phyloP scores from a whole-genome alignment of 768 basidiomycete species.

The Pleurotus citrinopileatus region DNA sequence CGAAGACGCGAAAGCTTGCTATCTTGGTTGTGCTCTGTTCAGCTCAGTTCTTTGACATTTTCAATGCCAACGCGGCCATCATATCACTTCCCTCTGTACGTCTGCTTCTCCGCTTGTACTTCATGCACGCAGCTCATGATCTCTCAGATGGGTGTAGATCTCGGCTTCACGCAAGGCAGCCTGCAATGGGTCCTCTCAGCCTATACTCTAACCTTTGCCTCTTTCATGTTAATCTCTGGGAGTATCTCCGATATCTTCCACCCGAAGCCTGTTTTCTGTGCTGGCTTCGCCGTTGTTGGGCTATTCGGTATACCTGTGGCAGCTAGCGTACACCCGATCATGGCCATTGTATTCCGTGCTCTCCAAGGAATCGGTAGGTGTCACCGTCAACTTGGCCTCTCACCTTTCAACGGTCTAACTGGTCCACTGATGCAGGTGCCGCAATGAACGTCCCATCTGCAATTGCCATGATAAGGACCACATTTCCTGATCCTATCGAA shows the following conservation, averaged over 20 bases:
- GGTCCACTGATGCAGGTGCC: conserved; percentile 25
- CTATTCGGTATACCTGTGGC: conserved; percentile 10
- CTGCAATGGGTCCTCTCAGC: not conserved
- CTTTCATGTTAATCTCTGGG: not conserved
- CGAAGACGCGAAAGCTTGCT: not conserved
- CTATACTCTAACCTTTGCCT: not conserved
- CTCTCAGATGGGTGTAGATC: not conserved
- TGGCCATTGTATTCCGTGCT: conserved; percentile 14
- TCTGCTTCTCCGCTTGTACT: not conserved
- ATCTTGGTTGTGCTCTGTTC: not conserved
- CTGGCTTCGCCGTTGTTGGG: conserved; percentile 13
- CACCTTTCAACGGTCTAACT: no score
- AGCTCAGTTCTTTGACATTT: conserved; percentile 2
- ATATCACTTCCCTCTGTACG: not conserved
- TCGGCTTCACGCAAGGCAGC: not conserved
- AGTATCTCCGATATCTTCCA: conserved; percentile 17
- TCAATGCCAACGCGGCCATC: conserved; percentile 1
- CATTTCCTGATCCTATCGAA: conserved; percentile 39
- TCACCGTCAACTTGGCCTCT: not conserved
- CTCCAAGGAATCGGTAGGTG: conserved; percentile 14
- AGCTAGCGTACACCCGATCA: conserved; percentile 9
- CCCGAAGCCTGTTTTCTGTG: conserved; percentile 18
- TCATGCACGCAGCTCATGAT: not conserved
- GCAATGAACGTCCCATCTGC: conserved; percentile 45
- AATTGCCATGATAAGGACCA: conserved; percentile 36